Evolutionary conservation across 768 basidiomycete genomes (phyloP).

Genomic region (Pleurotus pulmonarius): DNA sequence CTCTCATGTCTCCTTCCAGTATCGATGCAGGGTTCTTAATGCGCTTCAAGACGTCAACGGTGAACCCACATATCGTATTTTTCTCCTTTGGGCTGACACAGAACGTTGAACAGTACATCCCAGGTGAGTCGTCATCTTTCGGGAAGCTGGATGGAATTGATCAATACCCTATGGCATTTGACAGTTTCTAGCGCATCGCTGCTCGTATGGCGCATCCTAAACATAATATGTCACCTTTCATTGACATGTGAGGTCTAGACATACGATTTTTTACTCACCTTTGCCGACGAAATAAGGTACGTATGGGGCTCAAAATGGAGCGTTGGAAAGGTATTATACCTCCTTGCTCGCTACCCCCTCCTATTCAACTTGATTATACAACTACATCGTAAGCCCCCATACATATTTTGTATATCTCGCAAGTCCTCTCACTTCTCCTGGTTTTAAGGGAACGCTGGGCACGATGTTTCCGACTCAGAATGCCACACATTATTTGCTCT

Average conservation of each 20-base stretch:
- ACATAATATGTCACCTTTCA: no score
- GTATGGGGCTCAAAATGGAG: constrained; percentile 3
- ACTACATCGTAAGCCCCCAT: neutral
- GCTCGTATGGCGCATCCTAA: neutral
- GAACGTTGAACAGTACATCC: neutral
- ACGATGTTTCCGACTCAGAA: neutral
- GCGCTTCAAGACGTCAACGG: neutral
- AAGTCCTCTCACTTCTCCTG: neutral
- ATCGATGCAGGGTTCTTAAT: neutral
- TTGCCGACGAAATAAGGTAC: neutral
- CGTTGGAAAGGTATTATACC: constrained; percentile 5
- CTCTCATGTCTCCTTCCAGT: neutral
- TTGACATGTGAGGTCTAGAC: neutral
- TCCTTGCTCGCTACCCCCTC: neutral
- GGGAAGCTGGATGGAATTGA: no score
- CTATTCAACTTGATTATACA: neutral
- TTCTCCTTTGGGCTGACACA: neutral
- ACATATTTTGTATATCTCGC: neutral
- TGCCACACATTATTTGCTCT: neutral
- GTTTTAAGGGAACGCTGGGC: neutral
- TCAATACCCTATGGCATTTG: no score
- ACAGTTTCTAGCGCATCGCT: neutral
- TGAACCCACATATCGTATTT: neutral
- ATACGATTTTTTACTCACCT: neutral
- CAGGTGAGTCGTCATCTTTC: neutral